Evolutionary conservation across 306 rosid species (phyloP).

Genomic region (Morella rubra): DNA sequence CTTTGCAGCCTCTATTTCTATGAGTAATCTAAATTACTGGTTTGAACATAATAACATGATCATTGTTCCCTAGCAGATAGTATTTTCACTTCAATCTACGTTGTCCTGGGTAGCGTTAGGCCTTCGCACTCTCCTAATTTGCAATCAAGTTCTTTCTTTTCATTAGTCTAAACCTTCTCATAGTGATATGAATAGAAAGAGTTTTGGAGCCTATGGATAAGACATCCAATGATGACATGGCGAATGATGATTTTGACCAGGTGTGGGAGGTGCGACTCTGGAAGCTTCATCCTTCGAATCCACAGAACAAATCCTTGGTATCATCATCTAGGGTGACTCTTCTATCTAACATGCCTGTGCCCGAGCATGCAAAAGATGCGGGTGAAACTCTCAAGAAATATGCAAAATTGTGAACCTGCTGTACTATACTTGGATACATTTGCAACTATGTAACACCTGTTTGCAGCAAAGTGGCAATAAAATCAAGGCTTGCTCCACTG

Average conservation of each 20-base stretch:
- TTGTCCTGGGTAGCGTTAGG: too few relatives aligned
- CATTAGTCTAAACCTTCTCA: too few relatives aligned
- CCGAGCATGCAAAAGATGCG: conserved; percentile 63
- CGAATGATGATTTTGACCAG: conserved; percentile 4
- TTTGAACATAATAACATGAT: too few relatives aligned
- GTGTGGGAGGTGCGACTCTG: conserved; percentile 80
- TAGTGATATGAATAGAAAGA: background rate
- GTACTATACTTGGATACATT: background rate
- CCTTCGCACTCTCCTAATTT: too few relatives aligned
- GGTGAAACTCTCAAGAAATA: conserved; percentile 47
- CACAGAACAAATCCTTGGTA: conserved; percentile 42
- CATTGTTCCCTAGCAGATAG: too few relatives aligned
- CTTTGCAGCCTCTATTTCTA: too few relatives aligned
- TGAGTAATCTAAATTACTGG: too few relatives aligned
- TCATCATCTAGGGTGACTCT: conserved; percentile 82
- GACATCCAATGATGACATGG: too few relatives aligned
- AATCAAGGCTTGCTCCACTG: background rate
- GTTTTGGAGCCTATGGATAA: background rate
- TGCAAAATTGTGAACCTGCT: conserved; percentile 38
- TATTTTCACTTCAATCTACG: too few relatives aligned
- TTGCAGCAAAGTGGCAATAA: background rate
- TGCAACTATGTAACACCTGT: background rate
- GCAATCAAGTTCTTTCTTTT: background rate
- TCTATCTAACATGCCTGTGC: conserved; percentile 66
- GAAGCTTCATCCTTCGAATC: conserved; percentile 67